These are phyloP conservation scores for Aspergillus cristatus DNA, from an alignment of 495 filamentous ascomycete genomes.

Conservation along the genomic window DNA sequence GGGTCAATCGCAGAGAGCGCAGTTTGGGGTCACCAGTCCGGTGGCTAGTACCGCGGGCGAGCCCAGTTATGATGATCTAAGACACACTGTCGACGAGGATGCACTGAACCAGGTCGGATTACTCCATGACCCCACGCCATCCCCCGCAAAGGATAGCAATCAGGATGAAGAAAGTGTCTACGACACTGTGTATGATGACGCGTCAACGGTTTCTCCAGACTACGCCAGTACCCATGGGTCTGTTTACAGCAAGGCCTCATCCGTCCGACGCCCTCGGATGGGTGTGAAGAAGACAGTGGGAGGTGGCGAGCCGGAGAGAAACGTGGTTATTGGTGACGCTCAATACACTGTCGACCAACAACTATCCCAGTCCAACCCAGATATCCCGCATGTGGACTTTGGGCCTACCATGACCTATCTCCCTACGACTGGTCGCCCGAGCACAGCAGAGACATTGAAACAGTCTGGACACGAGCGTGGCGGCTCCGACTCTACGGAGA, in stretches of 20 bases:
- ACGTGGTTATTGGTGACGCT: slow-evolving; percentile 53
- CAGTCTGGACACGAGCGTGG: slow-evolving; percentile 30
- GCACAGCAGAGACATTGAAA: slow-evolving; percentile 27
- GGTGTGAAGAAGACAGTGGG: slow-evolving; percentile 81
- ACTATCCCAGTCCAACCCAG: slow-evolving; percentile 24
- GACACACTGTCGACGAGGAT: slow-evolving; percentile 55
- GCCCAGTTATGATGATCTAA: slow-evolving; percentile 56
- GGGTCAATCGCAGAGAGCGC: too few species aligned
- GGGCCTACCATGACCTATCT: slow-evolving; percentile 66
- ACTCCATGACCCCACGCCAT: slow-evolving; percentile 22
- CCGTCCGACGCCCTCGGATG: slow-evolving; percentile 61
- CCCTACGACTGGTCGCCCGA: slow-evolving; percentile 40
- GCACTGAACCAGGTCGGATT: slow-evolving; percentile 44
- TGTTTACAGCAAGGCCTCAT: slow-evolving; percentile 50
- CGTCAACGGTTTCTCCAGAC: slow-evolving; percentile 40
- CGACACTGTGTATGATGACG: slow-evolving; percentile 28
- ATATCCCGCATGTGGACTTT: slow-evolving; percentile 77
- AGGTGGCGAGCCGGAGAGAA: slow-evolving; percentile 35
- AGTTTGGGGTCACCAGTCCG: slow-evolving; percentile 5
- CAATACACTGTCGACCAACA: slow-evolving; percentile 37
- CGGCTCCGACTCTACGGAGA: slow-evolving; percentile 26
- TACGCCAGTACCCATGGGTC: slow-evolving; percentile 67
- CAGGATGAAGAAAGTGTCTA: slow-evolving; percentile 41
- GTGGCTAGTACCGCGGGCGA: slow-evolving; percentile 20
- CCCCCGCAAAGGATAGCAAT: slow-evolving; percentile 17